These are phyloP conservation scores for Boletales sp. DNA, from an alignment of 768 basidiomycete species.

Conservation along the genomic window DNA sequence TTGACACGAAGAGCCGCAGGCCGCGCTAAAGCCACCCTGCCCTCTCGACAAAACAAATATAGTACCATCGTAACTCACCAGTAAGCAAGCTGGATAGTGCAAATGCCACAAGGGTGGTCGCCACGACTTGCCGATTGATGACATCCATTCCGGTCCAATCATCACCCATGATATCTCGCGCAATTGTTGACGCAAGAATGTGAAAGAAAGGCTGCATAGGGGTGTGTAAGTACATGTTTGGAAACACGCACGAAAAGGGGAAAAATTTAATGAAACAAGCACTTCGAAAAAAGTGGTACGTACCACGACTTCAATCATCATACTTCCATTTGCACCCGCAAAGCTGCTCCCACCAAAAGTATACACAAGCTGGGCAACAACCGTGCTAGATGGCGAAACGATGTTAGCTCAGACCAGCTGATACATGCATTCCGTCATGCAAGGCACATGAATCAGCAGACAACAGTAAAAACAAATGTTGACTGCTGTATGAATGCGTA, in stretches of 20 bases:
- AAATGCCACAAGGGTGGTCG: constrained; percentile 89
- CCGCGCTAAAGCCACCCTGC: neutral
- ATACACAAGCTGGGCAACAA: constrained; percentile 82
- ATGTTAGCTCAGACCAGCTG: neutral
- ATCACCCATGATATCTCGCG: constrained; percentile 46
- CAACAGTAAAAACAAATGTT: no score
- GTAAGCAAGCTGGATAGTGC: constrained; percentile 86
- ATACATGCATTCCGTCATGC: neutral
- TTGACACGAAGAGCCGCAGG: neutral
- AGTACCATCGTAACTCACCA: constrained; percentile 40
- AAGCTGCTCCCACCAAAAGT: constrained; percentile 87
- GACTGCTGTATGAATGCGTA: no score
- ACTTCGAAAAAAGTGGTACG: constrained; percentile 26
- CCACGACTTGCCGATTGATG: constrained; percentile 68
- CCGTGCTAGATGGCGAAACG: constrained; percentile 41
- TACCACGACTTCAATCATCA: constrained; percentile 99
- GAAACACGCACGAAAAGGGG: neutral
- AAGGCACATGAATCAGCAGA: neutral
- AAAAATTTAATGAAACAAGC: neutral
- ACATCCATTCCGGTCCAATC: constrained; percentile 43
- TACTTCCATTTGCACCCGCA: constrained; percentile 85
- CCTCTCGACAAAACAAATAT: neutral
- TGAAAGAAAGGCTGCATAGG: constrained; percentile 84
- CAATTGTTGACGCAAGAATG: constrained; percentile 78
- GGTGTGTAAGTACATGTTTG: neutral